Evolutionary conservation across 179 eudicot species (phyloP), one percentile per base, ranked within the genome.

Genomic region (Patellifolia procumbens): DNA sequence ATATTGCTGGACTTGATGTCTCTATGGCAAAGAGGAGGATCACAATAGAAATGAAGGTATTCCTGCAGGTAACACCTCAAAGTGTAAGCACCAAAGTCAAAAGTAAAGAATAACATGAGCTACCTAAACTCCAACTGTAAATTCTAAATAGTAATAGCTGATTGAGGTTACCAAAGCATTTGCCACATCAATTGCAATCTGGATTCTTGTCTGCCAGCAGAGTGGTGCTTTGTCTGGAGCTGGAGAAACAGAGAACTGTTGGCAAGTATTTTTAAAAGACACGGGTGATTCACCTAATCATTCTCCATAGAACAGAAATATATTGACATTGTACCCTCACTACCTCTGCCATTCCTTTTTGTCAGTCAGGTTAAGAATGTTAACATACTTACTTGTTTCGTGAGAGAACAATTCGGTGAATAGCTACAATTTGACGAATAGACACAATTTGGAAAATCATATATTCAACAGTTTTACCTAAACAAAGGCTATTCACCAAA

Each of bases 1-100:
- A 95, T 95, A 82, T 95, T 95, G 90, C 98, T 93, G 46, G 99
- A 95, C 77, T 93, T 95, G 43, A 95, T 90, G 83, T 95, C 99
- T 84, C 99, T 86, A 73, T 95, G 99, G 81, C 97, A 95, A 84
- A 93, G 85, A 49, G 99, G 92, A 81, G 98, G 99, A 66, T 91
- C 88, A 73, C 99, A 95, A 74, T 95, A 95, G 88, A 87, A 91
- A 81, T 95, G 99, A 62, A 95, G 98, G 82, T 95, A 95, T 78
- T 95, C 99, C 99, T 95, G 92, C 85, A 89, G 5, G 74, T 20
- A 56, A 37, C 34, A 72, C 59, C 52, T 55, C 70, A 81, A 62
- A 43, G 24, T 43, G 60, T 82, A 71, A 82, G 80, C 45, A 68
- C 4, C 39, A 29, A 64, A 16, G 68, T 48, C 20, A 55, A 34